Conservation (phyloP, 352 stramenopile species). For the Phytophthora brassicae region DNA sequence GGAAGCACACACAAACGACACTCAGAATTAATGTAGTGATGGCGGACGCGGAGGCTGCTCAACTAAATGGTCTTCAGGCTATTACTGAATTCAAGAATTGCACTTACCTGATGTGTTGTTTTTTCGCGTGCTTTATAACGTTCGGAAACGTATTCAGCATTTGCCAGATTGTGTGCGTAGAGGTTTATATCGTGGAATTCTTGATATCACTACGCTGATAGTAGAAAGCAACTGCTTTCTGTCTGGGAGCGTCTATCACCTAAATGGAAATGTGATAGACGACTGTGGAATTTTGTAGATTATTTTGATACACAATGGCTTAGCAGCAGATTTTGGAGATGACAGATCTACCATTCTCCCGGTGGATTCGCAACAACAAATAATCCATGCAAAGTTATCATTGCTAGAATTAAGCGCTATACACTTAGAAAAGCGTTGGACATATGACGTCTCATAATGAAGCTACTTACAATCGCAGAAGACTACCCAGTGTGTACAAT, state of each 20-base stretch:
- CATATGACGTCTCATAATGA: background rate
- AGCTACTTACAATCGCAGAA: background rate
- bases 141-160: background rate
- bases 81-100: background rate
- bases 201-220: background rate
- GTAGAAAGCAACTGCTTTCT: too few species aligned
- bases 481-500: background rate
- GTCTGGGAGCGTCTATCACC: too few species aligned
- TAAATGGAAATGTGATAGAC: background rate
- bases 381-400: background rate
- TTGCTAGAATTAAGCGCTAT: conserved; percentile 7
- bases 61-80: conserved; percentile 3
- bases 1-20: too few species aligned
- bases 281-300: background rate
- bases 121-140: background rate
- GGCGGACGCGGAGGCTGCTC: background rate
- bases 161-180: too few species aligned
- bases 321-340: background rate
- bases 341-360: background rate
- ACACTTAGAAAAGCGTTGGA: conserved; percentile 2
- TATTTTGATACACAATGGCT: background rate
- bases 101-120: background rate
- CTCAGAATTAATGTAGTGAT: conserved; percentile 1
- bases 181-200: too few species aligned
- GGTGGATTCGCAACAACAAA: background rate